Base-by-base conservation (phyloP, 192 early-diverging fungal species). In the Podila horticola region DNA sequence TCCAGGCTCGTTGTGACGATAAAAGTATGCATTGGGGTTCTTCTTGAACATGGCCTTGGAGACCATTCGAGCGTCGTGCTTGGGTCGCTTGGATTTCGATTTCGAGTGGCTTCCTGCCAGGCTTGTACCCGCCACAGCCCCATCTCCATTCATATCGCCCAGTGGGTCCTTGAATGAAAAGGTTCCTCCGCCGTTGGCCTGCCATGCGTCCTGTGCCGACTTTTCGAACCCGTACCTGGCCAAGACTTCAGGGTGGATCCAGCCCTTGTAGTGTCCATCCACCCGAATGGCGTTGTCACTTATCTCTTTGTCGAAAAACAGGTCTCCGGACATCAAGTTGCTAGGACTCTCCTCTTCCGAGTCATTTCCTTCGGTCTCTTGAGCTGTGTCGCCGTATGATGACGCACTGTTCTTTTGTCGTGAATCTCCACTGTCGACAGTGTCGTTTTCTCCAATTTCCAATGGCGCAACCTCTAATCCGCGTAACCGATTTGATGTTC, bases 11-110 rank as follows among this genome's bases (percentile, higher is more conserved):
- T 90, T 92, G 68, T 94, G 91, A 12, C 92, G 76, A 79, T 94
- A 94, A 68, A 94, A 94, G 57, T 90, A 94, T 19, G 89, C 88
- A 68, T 93, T 94, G 7, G 91, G 93, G 61, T 93, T 93, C 77
- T 94, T 93, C 67, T 90, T 89, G 64, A 92, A 86, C 75, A 92
- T 68, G 74, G 88, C 88, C 24, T 90, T 90, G 9, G 93, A 86
- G 11, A 90, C 82, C 31, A 74, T 71, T 69, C 72, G 84, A 36
- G 61, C 72, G 17, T 74, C 67, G 62, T 70, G 59, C 19, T 75
- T 83, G 41, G 66, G 67, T 24, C 66, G 31, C 64, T 68, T 69
- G 48, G 64, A 13, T 3, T 11, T 36, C 5, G 50, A 60, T 26
- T 68, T 73, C 45, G 67, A 67, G 26, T 30, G 66, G 38, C 17